phyloP scores from a whole-genome alignment of 805 yeast species.

The Aciculoconidium aculeatum region DNA sequence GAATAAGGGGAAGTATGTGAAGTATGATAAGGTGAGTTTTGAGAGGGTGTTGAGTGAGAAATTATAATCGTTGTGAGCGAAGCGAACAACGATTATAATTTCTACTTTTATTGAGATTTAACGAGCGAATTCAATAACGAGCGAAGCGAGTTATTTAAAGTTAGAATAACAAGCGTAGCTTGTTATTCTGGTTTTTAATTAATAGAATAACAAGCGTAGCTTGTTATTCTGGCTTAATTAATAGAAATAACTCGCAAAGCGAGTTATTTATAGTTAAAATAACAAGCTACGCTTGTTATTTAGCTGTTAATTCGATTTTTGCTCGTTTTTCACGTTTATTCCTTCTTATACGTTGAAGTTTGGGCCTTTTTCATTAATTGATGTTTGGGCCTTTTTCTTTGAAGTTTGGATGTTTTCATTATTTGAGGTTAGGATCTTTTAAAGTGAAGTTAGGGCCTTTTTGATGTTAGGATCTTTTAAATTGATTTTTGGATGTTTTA shows the following conservation, averaged over 20 bases:
- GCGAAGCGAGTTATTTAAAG: not conserved
- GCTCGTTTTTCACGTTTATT: not conserved
- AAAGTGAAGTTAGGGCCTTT: too few species aligned
- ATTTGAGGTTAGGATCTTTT: too few species aligned
- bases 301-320: too few species aligned
- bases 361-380: too few species aligned
- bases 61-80: slow-evolving; percentile 3
- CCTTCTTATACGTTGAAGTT: too few species aligned
- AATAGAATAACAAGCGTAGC: not conserved
- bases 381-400: too few species aligned
- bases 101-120: not conserved
- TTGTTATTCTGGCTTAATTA: too few species aligned
- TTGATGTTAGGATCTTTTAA: too few species aligned
- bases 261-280: not conserved
- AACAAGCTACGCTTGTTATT: slow-evolving; percentile 5
- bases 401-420: too few species aligned
- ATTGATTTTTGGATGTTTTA: too few species aligned
- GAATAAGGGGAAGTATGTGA: slow-evolving; percentile 63
- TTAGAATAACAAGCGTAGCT: slow-evolving; percentile 1
- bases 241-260: not conserved
- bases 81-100: not conserved
- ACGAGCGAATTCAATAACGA: not conserved
- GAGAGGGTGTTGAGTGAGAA: slow-evolving; percentile 23
- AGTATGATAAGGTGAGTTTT: slow-evolving; percentile 48
- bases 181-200: slow-evolving; percentile 1